These are phyloP conservation scores for Monosporascus sp. DNA, from an alignment of 2,329 filamentous ascomycete genomes.

Conservation along the genomic window DNA sequence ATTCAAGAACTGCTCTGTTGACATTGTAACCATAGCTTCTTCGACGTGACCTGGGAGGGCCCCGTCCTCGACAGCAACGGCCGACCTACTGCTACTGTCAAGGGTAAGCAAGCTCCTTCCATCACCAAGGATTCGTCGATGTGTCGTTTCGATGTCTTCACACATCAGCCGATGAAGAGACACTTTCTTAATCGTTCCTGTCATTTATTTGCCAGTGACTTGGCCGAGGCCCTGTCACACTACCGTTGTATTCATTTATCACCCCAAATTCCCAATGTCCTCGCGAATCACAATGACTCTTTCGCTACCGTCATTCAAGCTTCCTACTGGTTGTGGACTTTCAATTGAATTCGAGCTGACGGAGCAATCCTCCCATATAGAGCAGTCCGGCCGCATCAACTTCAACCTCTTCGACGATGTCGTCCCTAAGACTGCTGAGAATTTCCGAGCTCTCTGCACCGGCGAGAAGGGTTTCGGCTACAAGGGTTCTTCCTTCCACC, in stretches of 20 bases:
- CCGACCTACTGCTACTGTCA: slow-evolving; percentile 47
- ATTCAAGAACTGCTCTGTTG: not conserved
- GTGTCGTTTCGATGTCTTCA: no score
- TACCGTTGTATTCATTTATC: not conserved
- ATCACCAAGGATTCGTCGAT: not conserved
- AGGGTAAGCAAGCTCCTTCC: slow-evolving; percentile 48
- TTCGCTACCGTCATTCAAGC: slow-evolving; percentile 5
- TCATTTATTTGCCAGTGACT: not conserved
- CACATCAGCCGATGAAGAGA: not conserved
- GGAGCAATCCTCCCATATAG: slow-evolving; percentile 35
- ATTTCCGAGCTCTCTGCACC: slow-evolving; percentile 83
- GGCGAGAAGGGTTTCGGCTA: slow-evolving; percentile 79
- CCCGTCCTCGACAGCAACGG: slow-evolving; percentile 61
- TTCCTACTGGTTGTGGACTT: slow-evolving; percentile 6
- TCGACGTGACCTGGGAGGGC: slow-evolving; percentile 70
- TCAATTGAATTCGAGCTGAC: not conserved
- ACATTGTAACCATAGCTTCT: slow-evolving; percentile 45
- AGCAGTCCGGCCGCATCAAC: slow-evolving; percentile 73
- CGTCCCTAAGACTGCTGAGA: slow-evolving; percentile 82
- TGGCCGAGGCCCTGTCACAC: not conserved
- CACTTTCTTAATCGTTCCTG: not conserved
- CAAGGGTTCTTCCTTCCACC: slow-evolving; percentile 80
- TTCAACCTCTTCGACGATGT: slow-evolving; percentile 83
- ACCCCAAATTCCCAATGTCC: not conserved
- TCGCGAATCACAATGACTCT: not conserved